Evolutionary conservation across 306 rosid species (phyloP), one percentile per base, ranked within the genome.

Genomic region (Elaeagnus macrophylla): DNA sequence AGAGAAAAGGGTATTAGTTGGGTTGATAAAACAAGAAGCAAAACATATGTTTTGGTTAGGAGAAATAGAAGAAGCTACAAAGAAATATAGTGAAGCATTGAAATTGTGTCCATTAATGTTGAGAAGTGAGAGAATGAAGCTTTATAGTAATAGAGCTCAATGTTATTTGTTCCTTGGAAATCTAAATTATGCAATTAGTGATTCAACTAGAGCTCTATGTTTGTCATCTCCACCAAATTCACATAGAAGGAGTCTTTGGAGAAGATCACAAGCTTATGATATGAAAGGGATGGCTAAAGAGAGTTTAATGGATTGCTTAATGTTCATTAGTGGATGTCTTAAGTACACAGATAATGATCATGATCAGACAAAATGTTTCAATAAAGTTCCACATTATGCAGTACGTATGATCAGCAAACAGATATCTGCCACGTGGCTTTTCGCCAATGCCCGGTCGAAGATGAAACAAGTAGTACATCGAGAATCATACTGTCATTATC

Each of bases 251-350:
- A 78, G 88, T 57, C 79, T 81, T 15, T 78, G 94, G 94, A 81
- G 81, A 20, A 84, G 94, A 56, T 78, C 94, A 12, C 88, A 76
- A 39, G 94, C 88, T 38, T 84, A 84, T 67, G 88, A 84, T 71
- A 78, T 81, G 81, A 81, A 78, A 66, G 85, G 88, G 42, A 66
- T 84, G 79, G 78, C 83, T 5, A 81, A 72, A 52, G 94, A 84
- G 73, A 81, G 94, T 57, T 63, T 84, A 61, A 66, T 81, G 85
- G 94, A 84, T 48, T 76, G 81, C 59, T 51, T 84, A 32, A 53
- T 69, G 79, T 81, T 84, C 70, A 69, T 81, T 59, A 78, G 74
- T 48, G 57, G 74, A 7, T 67, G 75, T 68, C 48, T 69, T 61
- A 75, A 73, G 61, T 69, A 72, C 2, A 53, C 42, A 14, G 14